These are phyloP conservation scores for Allantophomopsis cytisporea DNA, from an alignment of 2,329 filamentous ascomycete species.

Conservation along the genomic window DNA sequence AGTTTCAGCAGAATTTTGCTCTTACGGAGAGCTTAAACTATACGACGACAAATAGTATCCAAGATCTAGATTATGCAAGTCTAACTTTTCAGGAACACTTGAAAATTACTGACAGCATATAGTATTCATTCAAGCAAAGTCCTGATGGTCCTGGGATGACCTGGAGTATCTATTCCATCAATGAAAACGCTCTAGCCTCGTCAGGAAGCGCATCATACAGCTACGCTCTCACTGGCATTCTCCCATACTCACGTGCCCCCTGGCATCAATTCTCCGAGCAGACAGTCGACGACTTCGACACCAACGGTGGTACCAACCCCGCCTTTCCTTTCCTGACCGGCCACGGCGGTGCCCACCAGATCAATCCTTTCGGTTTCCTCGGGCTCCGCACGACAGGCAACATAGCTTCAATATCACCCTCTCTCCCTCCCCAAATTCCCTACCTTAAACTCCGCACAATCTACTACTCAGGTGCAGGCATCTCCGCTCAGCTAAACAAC, in stretches of 20 bases:
- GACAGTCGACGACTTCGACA: constrained; percentile 40
- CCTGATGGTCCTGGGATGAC: constrained; percentile 60
- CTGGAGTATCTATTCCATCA: constrained; percentile 55
- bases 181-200: constrained; percentile 49
- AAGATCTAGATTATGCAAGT: constrained; percentile 46
- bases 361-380: constrained; percentile 53
- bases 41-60: constrained; percentile 1
- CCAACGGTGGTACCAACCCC: constrained; percentile 50
- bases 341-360: constrained; percentile 54
- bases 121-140: constrained; percentile 56
- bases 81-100: background rate
- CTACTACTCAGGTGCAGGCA: constrained; percentile 52
- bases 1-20: constrained; percentile 23
- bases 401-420: constrained; percentile 47
- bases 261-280: constrained; percentile 64
- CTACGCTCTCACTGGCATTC: constrained; percentile 47
- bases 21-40: no score
- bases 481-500: constrained; percentile 44
- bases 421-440: constrained; percentile 44
- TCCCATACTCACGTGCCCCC: constrained; percentile 50
- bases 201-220: constrained; percentile 58
- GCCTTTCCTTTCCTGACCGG: constrained; percentile 60
- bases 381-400: constrained; percentile 47
- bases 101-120: constrained; percentile 5
- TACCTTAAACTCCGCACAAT: constrained; percentile 46